phyloP scores from a whole-genome alignment of 441 rosid genomes.

The Aquilaria agallochum region DNA sequence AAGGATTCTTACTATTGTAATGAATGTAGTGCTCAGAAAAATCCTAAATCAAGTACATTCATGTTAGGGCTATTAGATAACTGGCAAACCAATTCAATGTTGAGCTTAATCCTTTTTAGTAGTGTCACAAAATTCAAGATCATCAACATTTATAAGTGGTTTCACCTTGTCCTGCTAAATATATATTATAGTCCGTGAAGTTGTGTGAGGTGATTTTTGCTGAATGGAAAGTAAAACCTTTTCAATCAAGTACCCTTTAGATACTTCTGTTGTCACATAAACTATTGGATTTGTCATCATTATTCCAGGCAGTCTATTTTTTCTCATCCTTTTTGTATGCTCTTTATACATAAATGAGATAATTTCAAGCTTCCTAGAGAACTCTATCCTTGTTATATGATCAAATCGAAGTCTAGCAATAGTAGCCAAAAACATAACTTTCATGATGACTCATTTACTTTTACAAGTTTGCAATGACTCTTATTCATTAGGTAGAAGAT shows the following conservation, averaged over 20 bases:
- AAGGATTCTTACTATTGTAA: conserved; percentile 3
- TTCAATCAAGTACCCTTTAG: background rate
- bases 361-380: conserved; percentile 1
- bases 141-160: background rate
- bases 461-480: conserved; percentile 1
- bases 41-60: conserved; percentile 5
- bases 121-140: background rate
- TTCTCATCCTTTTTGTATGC: conserved; percentile 1
- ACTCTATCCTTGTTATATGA: background rate
- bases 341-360: background rate
- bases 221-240: background rate
- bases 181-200: background rate
- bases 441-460: background rate
- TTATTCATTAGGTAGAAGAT: background rate
- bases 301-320: background rate
- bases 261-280: background rate
- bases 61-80: conserved; percentile 1
- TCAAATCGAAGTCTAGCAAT: conserved; percentile 3
- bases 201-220: background rate
- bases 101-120: background rate
- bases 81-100: background rate
- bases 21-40: background rate
- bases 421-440: conserved; percentile 1
- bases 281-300: background rate
- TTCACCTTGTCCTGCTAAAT: conserved; percentile 9